These are phyloP conservation scores for Xylariaceae sp. DNA, from an alignment of 2,329 filamentous ascomycete species.

Conservation along the genomic window DNA sequence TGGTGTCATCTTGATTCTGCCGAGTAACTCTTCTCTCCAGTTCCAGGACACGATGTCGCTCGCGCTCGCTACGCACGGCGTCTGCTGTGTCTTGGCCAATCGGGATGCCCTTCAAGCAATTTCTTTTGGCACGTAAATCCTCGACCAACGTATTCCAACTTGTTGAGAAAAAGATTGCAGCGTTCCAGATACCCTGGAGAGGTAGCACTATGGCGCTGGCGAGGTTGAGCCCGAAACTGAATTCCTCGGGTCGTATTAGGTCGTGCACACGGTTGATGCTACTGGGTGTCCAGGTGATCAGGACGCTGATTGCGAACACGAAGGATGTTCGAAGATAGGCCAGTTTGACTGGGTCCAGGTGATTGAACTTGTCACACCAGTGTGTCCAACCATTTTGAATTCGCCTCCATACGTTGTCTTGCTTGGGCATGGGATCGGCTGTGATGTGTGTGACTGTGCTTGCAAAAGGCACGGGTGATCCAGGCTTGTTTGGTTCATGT, in stretches of 20 bases:
- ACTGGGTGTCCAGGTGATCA: slow-evolving; percentile 63
- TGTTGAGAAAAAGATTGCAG: slow-evolving; percentile 71
- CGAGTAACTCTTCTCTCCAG: slow-evolving; percentile 20
- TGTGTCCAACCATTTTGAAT: slow-evolving; percentile 21
- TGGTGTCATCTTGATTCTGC: slow-evolving; percentile 12
- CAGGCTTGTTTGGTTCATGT: slow-evolving; percentile 3
- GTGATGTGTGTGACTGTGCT: slow-evolving; percentile 32
- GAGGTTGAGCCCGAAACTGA: slow-evolving; percentile 65
- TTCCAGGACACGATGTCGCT: slow-evolving; percentile 20
- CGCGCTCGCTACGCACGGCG: slow-evolving; percentile 29
- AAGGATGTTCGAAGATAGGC: slow-evolving; percentile 61
- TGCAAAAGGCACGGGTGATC: slow-evolving; percentile 21
- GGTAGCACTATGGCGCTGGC: slow-evolving; percentile 70
- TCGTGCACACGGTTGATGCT: slow-evolving; percentile 73
- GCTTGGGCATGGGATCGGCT: slow-evolving; percentile 23
- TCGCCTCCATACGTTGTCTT: slow-evolving; percentile 12
- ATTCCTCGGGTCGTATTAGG: slow-evolving; percentile 50
- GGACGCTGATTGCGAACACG: slow-evolving; percentile 58
- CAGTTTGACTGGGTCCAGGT: slow-evolving; percentile 57
- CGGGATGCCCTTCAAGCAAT: slow-evolving; percentile 26
- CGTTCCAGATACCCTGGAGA: slow-evolving; percentile 78
- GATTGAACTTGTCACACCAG: slow-evolving; percentile 32
- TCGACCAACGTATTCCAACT: slow-evolving; percentile 47
- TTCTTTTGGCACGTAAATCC: slow-evolving; percentile 21
- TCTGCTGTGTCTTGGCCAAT: slow-evolving; percentile 24